Conservation (phyloP, 805 yeast genomes). For the Sugiyamaella chiloensis region DNA sequence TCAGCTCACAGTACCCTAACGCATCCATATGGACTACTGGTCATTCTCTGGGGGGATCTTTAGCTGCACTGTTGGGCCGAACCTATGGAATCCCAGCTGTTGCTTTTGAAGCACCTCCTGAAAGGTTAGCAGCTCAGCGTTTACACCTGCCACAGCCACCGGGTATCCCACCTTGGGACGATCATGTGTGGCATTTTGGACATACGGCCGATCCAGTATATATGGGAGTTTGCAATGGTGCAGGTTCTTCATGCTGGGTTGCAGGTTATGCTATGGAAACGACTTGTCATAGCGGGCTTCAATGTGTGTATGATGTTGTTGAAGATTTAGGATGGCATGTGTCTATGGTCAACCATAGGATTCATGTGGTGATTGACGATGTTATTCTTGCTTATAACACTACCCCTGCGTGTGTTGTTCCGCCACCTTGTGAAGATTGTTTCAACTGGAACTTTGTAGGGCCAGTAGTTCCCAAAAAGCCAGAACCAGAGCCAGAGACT, state of each 20-base stretch:
- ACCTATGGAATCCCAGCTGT: slow-evolving; percentile 90
- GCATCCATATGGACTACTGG: slow-evolving; percentile 88
- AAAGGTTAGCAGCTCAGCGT: slow-evolving; percentile 73
- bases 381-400: slow-evolving; percentile 67
- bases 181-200: slow-evolving; percentile 92
- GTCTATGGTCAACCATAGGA: slow-evolving; percentile 80
- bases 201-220: slow-evolving; percentile 96
- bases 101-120: slow-evolving; percentile 92
- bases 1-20: slow-evolving; percentile 60
- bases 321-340: slow-evolving; percentile 89
- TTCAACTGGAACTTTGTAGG: slow-evolving; percentile 76
- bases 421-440: slow-evolving; percentile 87
- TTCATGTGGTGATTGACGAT: slow-evolving; percentile 85
- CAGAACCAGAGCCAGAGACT: slow-evolving; percentile 12
- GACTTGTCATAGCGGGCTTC: slow-evolving; percentile 85
- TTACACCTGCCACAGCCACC: slow-evolving; percentile 93
- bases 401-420: slow-evolving; percentile 68
- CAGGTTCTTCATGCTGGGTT: slow-evolving; percentile 78
- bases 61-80: slow-evolving; percentile 76
- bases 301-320: slow-evolving; percentile 87
- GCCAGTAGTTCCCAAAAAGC: slow-evolving; percentile 11
- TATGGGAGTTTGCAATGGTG: slow-evolving; percentile 96
- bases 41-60: slow-evolving; percentile 90
- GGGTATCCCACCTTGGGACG: slow-evolving; percentile 71
- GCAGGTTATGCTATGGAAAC: slow-evolving; percentile 98